Evolutionary conservation across 495 filamentous ascomycete genomes (phyloP), one percentile per base, ranked within the genome.

Genomic region (Aspergillus avenaceus): DNA sequence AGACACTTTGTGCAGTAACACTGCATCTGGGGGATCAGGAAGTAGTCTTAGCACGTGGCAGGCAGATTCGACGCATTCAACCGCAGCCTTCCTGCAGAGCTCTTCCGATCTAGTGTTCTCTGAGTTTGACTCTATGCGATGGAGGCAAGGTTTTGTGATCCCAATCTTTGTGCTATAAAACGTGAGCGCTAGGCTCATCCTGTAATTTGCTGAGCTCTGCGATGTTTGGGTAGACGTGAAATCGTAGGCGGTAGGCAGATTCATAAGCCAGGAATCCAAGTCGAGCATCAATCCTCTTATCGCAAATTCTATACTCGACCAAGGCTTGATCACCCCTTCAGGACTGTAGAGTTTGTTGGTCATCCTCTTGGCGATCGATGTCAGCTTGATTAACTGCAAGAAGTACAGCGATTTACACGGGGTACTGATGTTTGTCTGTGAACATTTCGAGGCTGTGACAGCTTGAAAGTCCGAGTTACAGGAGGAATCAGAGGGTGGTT

Each of bases 61-160:
- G 2, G 84, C 84, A 24, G 83, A 74, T 28, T 73, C 65, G 8
- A 87, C 74, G 56, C 84, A 87, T 4, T 71, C 72, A 19, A 68
- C 68, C 0, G 80, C 83, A 12, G 71, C 70, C 49, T 72, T 72
- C 47, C 60, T 70, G 52, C 77, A 79, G 50, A 79, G 80, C 4
- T 73, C 66, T 41, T 69, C 69, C 1, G 72, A 76, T 13, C 60
- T 58, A 21, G 64, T 63, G 2, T 65, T 64, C 6, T 51, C 40
- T 11, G 53, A 23, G 9, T 67, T 54, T 1, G 73, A 65, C n/a
- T 80, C 76, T 2, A 79, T 55, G 2, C 74, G 72, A 55, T 79
- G 83, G 8, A 86, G 72, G 50, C 79, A 84, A 0, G 84, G 83
- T 7, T 81, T 74, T 50, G 79, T 77, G 32, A 84, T 77, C 18